phyloP scores from a whole-genome alignment of 176 grass and related monocot genomes.

The Cocos nucifera region DNA sequence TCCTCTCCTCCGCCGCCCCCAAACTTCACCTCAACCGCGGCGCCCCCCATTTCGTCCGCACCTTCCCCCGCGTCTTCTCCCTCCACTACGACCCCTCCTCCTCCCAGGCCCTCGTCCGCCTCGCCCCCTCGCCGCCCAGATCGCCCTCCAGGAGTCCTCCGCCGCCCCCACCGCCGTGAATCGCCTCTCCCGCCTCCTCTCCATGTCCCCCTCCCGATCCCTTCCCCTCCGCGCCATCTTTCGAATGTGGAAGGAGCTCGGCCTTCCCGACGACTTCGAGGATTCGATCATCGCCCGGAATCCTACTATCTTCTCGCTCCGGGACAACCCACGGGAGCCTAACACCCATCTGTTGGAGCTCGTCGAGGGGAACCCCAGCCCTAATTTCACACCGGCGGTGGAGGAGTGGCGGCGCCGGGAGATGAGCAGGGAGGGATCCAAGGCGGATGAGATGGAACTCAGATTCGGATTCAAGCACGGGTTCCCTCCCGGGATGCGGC shows the following conservation, averaged over 20 bases:
- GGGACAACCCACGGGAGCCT: slow-evolving; percentile 31
- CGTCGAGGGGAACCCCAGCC: slow-evolving; percentile 14
- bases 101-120: slow-evolving; percentile 38
- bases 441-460: slow-evolving; percentile 2
- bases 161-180: slow-evolving; percentile 13
- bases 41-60: slow-evolving; percentile 54
- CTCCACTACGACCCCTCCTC: slow-evolving; percentile 19
- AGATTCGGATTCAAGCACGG: slow-evolving; percentile 45
- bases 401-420: slow-evolving; percentile 32
- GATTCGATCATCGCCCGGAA: slow-evolving; percentile 38
- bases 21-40: slow-evolving; percentile 49
- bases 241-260: slow-evolving; percentile 74
- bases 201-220: slow-evolving; percentile 42
- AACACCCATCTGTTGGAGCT: slow-evolving; percentile 58
- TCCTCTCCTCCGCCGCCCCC: slow-evolving; percentile 38
- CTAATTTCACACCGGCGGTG: slow-evolving; percentile 21
- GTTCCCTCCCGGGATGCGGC: slow-evolving; percentile 65
- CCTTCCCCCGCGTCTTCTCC: slow-evolving; percentile 63
- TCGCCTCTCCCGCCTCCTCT: slow-evolving; percentile 40
- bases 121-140: slow-evolving; percentile 34
- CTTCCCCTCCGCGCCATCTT: slow-evolving; percentile 67
- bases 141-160: slow-evolving; percentile 25
- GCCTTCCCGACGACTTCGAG: slow-evolving; percentile 73
- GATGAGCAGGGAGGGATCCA: neutral
- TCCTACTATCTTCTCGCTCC: slow-evolving; percentile 40